Conservation (phyloP, 2,329 filamentous ascomycete species). For the Ceratocystis variospora region DNA sequence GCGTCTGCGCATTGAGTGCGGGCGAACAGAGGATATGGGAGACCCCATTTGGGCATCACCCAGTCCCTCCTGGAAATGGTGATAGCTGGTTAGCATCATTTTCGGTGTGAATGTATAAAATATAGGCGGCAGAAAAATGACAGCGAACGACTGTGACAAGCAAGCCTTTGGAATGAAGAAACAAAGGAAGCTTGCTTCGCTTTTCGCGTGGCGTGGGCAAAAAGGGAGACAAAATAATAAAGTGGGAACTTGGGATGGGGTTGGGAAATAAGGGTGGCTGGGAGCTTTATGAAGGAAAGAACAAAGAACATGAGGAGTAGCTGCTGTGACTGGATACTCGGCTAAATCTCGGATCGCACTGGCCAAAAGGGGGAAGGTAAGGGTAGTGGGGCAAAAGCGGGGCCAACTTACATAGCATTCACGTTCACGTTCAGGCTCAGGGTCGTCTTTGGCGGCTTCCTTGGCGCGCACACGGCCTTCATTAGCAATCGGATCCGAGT, state of each 20-base stretch:
- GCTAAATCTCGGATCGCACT: not conserved
- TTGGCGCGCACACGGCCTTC: conserved; percentile 72
- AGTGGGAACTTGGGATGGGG: not conserved
- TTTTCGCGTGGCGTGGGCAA: conserved; percentile 8
- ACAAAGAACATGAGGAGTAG: not conserved
- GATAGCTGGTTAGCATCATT: conserved; percentile 19
- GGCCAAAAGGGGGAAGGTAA: not conserved
- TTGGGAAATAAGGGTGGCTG: conserved; percentile 13
- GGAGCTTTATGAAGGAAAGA: not conserved
- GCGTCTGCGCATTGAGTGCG: conserved; percentile 88
- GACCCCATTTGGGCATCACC: conserved; percentile 78
- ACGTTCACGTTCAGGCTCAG: not conserved
- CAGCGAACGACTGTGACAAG: not conserved
- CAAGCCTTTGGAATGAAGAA: conserved; percentile 7
- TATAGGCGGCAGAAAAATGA: not conserved
- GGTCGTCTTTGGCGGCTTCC: conserved; percentile 29
- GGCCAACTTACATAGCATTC: conserved; percentile 15
- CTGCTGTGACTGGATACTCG: not conserved
- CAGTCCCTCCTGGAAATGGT: conserved; percentile 61
- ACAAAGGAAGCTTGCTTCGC: not conserved
- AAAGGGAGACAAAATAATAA: conserved; percentile 9
- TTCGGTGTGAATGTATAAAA: not conserved
- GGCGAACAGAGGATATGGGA: conserved; percentile 81
- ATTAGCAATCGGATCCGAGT: conserved; percentile 39
- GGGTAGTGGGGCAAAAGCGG: not conserved